phyloP scores from a whole-genome alignment of 345 rosid species.

The Boechera retrofracta region DNA sequence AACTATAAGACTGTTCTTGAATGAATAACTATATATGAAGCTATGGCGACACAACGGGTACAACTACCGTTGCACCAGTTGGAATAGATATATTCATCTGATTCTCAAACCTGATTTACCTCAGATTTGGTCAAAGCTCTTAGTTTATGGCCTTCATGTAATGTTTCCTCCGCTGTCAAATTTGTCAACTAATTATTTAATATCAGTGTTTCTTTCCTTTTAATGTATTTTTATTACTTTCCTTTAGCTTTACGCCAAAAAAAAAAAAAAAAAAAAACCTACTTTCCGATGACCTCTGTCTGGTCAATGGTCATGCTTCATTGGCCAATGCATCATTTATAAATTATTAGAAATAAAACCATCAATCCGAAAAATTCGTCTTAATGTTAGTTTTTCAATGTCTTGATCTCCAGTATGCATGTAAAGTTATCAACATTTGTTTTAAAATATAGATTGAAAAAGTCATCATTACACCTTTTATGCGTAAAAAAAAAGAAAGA shows the following conservation, averaged over 20 bases:
- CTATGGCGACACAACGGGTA: slow-evolving; percentile 26
- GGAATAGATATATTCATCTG: slow-evolving; percentile 30
- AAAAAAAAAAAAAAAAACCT: slow-evolving; percentile 7
- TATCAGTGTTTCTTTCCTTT: not conserved
- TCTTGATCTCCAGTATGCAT: slow-evolving; percentile 25
- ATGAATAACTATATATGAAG: not conserved
- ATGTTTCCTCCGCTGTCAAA: slow-evolving; percentile 33
- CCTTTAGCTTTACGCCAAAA: slow-evolving; percentile 37
- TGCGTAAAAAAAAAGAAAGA: not conserved
- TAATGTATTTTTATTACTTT: not conserved
- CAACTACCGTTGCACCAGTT: slow-evolving; percentile 35
- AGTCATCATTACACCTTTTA: slow-evolving; percentile 34
- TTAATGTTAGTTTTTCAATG: slow-evolving; percentile 14
- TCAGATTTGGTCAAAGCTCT: slow-evolving; percentile 34
- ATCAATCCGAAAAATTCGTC: not conserved
- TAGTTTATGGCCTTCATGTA: slow-evolving; percentile 44
- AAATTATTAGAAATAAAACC: not conserved
- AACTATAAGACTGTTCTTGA: not conserved
- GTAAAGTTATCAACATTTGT: slow-evolving; percentile 1
- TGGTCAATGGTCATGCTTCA: slow-evolving; percentile 37
- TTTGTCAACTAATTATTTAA: slow-evolving; percentile 10
- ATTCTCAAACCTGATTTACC: slow-evolving; percentile 29
- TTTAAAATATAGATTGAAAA: not conserved
- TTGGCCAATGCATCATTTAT: slow-evolving; percentile 29
- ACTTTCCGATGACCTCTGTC: slow-evolving; percentile 45